Base-by-base conservation (phyloP, 2,329 filamentous ascomycete genomes). In the Neonectria punicea region DNA sequence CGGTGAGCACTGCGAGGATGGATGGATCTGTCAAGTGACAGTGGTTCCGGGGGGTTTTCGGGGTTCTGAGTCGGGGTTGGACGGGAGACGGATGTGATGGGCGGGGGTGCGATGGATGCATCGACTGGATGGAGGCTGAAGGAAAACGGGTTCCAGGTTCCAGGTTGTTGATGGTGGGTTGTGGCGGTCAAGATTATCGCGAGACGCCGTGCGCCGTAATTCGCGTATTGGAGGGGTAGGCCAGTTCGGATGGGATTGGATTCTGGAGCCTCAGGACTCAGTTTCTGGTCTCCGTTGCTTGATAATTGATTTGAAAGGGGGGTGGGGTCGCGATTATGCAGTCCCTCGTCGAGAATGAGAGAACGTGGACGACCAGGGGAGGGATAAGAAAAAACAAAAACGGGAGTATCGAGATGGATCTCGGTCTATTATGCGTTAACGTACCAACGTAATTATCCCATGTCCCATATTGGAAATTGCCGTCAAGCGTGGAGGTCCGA, bases 281-380 rank as follows among this genome's bases (percentile, higher is more conserved):
- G 57, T 30, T 55, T 25, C 53, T 25, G 22, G 22, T 25, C 22
- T 25, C 25, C 5, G 5, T 28, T 50, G 61, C 41, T 46, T 16
- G 47, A 28, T 16, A 41, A 28, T 63, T 36, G 11, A 30, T 47
- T 63, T 36, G 11, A 60, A 69, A 58, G 44, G 67, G 71, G 71
- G 68, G 71, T 73, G 71, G 71, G 71, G 71, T 69, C 64, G 47
- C 51, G 61, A 65, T 64, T 65, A 73, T 71, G 71, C 71, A 67
- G 67, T 68, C 68, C 68, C 50, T 66, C 67, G 65, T 50, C 34
- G 14, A 71, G 34, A 53, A 67, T 53, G 63, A 62, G 56, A 62
- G 56, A 20, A 50, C 34, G 30, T 54, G 30, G 14, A 34, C 51
- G 41, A 46, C 32, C 46, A 36, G 57, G 56, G 36, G 51, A 41